Evolutionary conservation across 257 asterid species (phyloP).

Genomic region (Scutellaria barbata): DNA sequence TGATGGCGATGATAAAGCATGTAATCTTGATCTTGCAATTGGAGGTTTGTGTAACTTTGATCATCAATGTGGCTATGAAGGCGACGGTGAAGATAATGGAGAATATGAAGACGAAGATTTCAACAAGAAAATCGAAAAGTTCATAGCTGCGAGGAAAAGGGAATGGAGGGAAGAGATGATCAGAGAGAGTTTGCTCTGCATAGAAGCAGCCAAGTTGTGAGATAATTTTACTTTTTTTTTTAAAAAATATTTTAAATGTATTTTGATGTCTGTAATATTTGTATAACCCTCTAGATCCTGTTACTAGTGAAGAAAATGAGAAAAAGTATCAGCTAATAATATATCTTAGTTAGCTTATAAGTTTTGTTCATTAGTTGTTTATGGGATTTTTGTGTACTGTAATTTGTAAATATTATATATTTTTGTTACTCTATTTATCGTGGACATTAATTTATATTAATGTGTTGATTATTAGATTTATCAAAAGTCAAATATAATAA

Average conservation of each 20-base stretch:
- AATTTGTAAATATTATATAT: too few species aligned
- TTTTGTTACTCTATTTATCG: too few species aligned
- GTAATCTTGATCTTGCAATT: not conserved
- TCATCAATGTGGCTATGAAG: conserved; percentile 30
- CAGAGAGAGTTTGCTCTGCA: conserved; percentile 27
- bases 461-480: too few species aligned
- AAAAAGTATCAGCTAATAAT: not conserved
- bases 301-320: not conserved
- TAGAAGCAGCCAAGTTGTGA: conserved; percentile 16
- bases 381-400: too few species aligned
- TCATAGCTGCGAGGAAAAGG: conserved; percentile 37
- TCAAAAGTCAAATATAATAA: too few species aligned
- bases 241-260: not conserved
- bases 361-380: not conserved
- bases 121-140: conserved; percentile 31
- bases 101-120: conserved; percentile 24
- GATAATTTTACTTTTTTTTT: not conserved
- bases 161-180: conserved; percentile 40
- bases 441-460: too few species aligned
- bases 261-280: not conserved
- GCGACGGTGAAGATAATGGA: conserved; percentile 27
- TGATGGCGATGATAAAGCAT: not conserved
- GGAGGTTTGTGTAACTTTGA: not conserved
- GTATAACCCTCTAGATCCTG: not conserved
- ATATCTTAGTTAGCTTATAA: not conserved